phyloP scores from a whole-genome alignment of 176 grass and related monocot species.

The Bothriochloa decipiens region DNA sequence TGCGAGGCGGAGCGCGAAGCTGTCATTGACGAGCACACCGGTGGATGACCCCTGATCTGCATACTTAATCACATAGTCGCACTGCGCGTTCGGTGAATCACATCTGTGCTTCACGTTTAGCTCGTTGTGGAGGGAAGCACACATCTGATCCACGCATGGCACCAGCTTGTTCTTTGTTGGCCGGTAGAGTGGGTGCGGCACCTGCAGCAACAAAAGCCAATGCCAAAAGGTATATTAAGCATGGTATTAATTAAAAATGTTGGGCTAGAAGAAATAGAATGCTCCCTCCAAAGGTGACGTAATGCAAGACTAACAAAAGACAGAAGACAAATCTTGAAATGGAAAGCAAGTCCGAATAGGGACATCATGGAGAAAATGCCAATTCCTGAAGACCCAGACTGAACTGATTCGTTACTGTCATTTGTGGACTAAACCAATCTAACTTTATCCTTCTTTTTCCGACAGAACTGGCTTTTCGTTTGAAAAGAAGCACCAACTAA shows the following conservation, averaged over 20 bases:
- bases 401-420: not conserved
- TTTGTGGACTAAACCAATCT: conserved; percentile 4
- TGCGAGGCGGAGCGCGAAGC: conserved; percentile 57
- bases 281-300: not conserved
- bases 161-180: conserved; percentile 81
- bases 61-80: conserved; percentile 88
- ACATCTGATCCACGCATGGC: conserved; percentile 62
- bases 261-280: not conserved
- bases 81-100: conserved; percentile 51
- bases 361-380: not conserved
- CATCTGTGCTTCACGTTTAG: conserved; percentile 41
- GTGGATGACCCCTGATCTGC: conserved; percentile 78
- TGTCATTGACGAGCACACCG: conserved; percentile 75
- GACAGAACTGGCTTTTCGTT: not conserved
- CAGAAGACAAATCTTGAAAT: not conserved
- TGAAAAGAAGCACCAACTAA: not conserved
- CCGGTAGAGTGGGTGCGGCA: conserved; percentile 79
- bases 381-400: not conserved
- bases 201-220: conserved; percentile 46
- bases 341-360: not conserved
- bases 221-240: not conserved
- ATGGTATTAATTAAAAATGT: not conserved
- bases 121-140: conserved; percentile 44
- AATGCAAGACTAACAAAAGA: not conserved
- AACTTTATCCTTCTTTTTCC: not conserved